Base-by-base conservation (phyloP, 2,329 filamentous ascomycete genomes). In the Nothomitra cinnamomea region DNA sequence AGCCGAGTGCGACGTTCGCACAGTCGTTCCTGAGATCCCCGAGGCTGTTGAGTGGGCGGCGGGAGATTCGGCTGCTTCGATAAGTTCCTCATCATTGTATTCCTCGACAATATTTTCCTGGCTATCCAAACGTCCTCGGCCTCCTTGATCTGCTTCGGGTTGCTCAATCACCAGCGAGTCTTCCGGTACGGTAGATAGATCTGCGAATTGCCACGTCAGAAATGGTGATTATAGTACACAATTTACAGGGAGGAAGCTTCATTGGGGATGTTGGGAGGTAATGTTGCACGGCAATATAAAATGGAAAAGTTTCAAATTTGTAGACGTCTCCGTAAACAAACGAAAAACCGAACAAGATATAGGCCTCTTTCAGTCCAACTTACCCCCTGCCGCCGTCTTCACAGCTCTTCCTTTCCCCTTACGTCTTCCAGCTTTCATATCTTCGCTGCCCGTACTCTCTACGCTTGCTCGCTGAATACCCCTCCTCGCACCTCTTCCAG, bases 1-100 rank as follows among this genome's bases (percentile, higher is more conserved):
- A 55, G 66, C 65, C 4, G 70, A 71, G 54, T 70, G 69, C 2
- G 70, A 70, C 0, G 70, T 70, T 43, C 69, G 69, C 3, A 68
- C 69, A 2, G 72, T 73, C 2, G 68, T 72, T 13, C 69, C 70
- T 2, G 72, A 73, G 59, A 71, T 67, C 12, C 69, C 70, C 2
- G 72, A 73, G 59, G 71, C 67, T 41, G 63, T 66, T 4, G 70
- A 72, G 15, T 59, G 58, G 24, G 61, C 64, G 22, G 64, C 66
- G n/a, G 66, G 65, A 25, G 45, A 49, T 35, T 32, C 24, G 66
- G 68, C 51, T 60, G 62, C 45, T 60, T 60, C 15, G 54, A 48
- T 36, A 35, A 24, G 45, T 3, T 28, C 45, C 2, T 35, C 45
- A 17, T 32, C 24, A 17, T n/a, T 35, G 15, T 49, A 24, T 10